Conservation (phyloP, 78 protist species). For the Planoprotostelium fungivorum region DNA sequence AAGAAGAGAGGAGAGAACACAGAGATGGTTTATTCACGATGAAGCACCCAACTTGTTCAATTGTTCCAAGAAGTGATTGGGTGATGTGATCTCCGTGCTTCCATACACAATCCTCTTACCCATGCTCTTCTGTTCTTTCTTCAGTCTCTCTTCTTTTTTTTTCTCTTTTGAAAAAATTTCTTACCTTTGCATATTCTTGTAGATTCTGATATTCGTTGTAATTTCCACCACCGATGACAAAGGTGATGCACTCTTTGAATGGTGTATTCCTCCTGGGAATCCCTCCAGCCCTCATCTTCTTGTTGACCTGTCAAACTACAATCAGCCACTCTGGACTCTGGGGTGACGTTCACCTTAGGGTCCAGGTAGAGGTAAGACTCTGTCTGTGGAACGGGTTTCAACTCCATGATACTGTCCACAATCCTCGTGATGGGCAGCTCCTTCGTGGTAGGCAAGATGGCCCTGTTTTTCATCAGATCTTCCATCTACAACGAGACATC, state of each 20-base stretch:
- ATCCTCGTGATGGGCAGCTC: slow-evolving; percentile 61
- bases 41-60: not conserved
- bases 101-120: not conserved
- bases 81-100: not conserved
- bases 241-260: slow-evolving; percentile 79
- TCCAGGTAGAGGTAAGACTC: slow-evolving; percentile 60
- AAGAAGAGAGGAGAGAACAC: no score
- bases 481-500: no score
- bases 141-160: no score
- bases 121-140: not conserved
- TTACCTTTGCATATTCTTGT: slow-evolving; percentile 54
- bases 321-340: slow-evolving; percentile 11
- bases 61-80: not conserved
- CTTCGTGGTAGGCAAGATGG: slow-evolving; percentile 43
- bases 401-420: slow-evolving; percentile 65
- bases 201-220: slow-evolving; percentile 87
- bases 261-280: slow-evolving; percentile 43
- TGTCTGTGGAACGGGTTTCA: slow-evolving; percentile 43
- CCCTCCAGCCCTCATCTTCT: not conserved
- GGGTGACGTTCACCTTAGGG: slow-evolving; percentile 67
- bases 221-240: slow-evolving; percentile 92
- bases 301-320: not conserved
- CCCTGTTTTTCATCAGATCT: no score
- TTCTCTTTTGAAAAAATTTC: not conserved
- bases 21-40: no score